Percentiles rank a stretch among this genome's conserved stretches.
Evolutionary conservation across 768 basidiomycete genomes (phyloP).

Genomic region (Xerocomellus chrysenteron): DNA sequence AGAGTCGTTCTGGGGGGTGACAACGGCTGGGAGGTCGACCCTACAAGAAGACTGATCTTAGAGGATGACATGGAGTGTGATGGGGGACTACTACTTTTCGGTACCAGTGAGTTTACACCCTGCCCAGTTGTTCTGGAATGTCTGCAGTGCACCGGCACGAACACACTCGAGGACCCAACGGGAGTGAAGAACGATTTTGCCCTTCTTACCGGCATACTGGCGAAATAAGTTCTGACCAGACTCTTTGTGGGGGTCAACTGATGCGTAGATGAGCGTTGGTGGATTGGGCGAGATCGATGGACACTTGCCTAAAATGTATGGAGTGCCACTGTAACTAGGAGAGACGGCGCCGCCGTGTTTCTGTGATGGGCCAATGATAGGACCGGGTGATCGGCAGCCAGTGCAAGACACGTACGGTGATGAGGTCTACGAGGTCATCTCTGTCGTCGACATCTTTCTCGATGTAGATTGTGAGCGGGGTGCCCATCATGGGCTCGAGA

Average conservation of each 20-base stretch:
- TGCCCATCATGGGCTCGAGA: conserved; percentile 81
- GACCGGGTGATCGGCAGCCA: background rate
- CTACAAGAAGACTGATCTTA: conserved; percentile 10
- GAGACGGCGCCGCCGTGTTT: conserved; percentile 75
- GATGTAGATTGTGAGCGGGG: conserved; percentile 70
- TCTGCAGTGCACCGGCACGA: conserved; percentile 64
- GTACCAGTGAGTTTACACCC: conserved; percentile 77
- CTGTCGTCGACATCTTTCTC: conserved; percentile 79
- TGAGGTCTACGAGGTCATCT: conserved; percentile 58
- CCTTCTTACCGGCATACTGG: conserved; percentile 77
- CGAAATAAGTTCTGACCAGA: conserved; percentile 81
- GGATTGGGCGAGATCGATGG: conserved; percentile 1
- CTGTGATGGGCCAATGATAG: conserved; percentile 37
- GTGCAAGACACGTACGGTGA: conserved; percentile 52
- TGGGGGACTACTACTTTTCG: conserved; percentile 54
- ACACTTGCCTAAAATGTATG: conserved; percentile 73
- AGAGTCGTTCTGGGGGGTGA: conserved; percentile 24
- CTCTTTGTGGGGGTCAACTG: conserved; percentile 76
- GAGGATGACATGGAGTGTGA: background rate
- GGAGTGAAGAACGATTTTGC: conserved; percentile 70
- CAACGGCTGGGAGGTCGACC: conserved; percentile 23
- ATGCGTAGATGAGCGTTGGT: conserved; percentile 1
- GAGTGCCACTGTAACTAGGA: conserved; percentile 73
- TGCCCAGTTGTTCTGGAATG: conserved; percentile 74
- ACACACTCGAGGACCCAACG: conserved; percentile 81